A percentile compares a stretch with the other conserved stretches of the same genome.
Evolutionary conservation across 768 basidiomycete genomes (phyloP).

Genomic region (Boletus speciosus): DNA sequence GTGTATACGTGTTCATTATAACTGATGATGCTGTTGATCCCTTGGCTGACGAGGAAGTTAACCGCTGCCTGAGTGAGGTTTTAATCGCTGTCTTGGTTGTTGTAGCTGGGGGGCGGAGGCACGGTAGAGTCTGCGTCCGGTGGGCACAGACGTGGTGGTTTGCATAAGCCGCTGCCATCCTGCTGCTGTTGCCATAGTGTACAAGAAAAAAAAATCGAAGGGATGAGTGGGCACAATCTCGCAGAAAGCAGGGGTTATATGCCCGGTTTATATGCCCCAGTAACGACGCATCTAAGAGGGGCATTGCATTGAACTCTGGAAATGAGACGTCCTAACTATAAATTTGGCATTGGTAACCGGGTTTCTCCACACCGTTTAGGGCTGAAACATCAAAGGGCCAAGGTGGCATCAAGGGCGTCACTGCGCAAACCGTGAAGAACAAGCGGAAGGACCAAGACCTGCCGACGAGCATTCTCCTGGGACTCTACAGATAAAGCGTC

Average conservation of each 20-base stretch:
- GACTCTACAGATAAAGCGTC: too few relatives aligned
- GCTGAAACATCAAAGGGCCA: too few relatives aligned
- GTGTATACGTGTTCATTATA: conserved; percentile 17
- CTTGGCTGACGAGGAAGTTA: conserved; percentile 11
- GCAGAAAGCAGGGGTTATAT: not conserved
- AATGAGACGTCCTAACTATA: not conserved
- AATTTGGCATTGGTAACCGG: not conserved
- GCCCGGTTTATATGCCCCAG: not conserved
- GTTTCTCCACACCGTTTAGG: too few relatives aligned
- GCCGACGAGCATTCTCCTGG: not conserved
- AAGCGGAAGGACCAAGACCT: too few relatives aligned
- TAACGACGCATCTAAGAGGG: not conserved
- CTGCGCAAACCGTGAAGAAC: not conserved
- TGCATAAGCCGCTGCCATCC: conserved; percentile 16
- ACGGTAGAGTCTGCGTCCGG: conserved; percentile 10
- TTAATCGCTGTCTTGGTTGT: conserved; percentile 2
- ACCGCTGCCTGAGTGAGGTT: conserved; percentile 12
- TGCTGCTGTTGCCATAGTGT: conserved; percentile 3
- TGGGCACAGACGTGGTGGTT: conserved; percentile 10
- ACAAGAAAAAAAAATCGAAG: not conserved
- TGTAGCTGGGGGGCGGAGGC: conserved; percentile 23
- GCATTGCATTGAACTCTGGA: not conserved
- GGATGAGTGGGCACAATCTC: not conserved
- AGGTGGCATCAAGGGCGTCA: not conserved
- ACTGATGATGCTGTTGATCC: conserved; percentile 22